These are phyloP conservation scores for Crithidia mellificae DNA, from an alignment of 208 protist species.

Conservation along the genomic window DNA sequence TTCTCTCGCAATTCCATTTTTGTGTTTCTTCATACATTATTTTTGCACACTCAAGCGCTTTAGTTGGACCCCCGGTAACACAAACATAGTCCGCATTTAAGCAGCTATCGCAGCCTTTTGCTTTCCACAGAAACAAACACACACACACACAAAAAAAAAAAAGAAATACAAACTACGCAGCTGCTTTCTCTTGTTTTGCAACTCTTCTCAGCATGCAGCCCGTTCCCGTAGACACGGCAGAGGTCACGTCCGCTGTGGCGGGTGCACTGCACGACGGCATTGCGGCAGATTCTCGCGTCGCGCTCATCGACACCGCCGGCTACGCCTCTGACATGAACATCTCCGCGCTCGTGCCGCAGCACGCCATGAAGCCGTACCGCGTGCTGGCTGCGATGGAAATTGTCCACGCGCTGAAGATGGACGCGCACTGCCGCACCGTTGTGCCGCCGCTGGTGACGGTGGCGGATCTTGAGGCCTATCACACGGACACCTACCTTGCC, in stretches of 20 bases:
- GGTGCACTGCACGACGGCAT: background rate
- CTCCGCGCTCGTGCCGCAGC: slow-evolving; percentile 81
- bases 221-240: too few species aligned
- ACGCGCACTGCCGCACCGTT: slow-evolving; percentile 62
- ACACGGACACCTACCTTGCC: slow-evolving; percentile 76
- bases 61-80: too few species aligned
- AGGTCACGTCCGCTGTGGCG: background rate
- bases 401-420: slow-evolving; percentile 56
- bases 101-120: too few species aligned
- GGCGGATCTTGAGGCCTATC: slow-evolving; percentile 64
- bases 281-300: slow-evolving; percentile 31
- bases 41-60: too few species aligned
- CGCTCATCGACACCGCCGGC: slow-evolving; percentile 80
- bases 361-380: slow-evolving; percentile 92
- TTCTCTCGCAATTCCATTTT: too few species aligned
- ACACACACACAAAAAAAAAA: too few species aligned
- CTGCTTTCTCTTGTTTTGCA: too few species aligned
- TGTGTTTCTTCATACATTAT: too few species aligned
- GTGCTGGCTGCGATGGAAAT: slow-evolving; percentile 85
- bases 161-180: too few species aligned
- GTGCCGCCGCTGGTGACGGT: slow-evolving; percentile 78
- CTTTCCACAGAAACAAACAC: too few species aligned
- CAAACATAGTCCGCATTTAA: too few species aligned
- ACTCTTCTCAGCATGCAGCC: too few species aligned
- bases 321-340: slow-evolving; percentile 88